Conservation (phyloP, 2,329 filamentous ascomycete genomes). For the Trichoderma hamatum region DNA sequence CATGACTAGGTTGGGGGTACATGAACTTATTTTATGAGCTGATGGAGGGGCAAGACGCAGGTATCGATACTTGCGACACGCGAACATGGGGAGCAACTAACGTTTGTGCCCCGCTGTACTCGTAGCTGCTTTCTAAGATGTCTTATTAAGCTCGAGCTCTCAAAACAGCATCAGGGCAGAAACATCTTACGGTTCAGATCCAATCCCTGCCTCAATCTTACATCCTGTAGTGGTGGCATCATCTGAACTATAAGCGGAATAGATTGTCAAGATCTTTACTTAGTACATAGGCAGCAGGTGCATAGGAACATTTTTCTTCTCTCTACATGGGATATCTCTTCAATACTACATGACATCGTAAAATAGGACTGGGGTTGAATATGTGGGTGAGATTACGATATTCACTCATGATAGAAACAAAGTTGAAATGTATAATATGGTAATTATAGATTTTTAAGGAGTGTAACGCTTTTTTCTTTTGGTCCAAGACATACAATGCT, state of each 20-base stretch:
- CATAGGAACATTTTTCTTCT: too few species aligned
- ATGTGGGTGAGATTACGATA: too few species aligned
- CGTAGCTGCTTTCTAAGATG: neutral
- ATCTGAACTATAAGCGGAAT: too few species aligned
- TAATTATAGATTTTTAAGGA: neutral
- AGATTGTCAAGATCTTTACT: too few species aligned
- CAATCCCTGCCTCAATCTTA: too few species aligned
- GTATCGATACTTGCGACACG: constrained; percentile 17
- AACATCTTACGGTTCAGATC: neutral
- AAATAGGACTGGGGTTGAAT: too few species aligned
- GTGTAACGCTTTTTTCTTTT: constrained; percentile 1
- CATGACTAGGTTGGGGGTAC: constrained; percentile 33
- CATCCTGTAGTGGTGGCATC: too few species aligned
- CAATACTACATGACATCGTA: too few species aligned
- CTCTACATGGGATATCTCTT: too few species aligned
- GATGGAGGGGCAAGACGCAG: neutral
- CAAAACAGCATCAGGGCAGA: neutral
- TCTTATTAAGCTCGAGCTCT: neutral
- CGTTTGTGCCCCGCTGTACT: neutral
- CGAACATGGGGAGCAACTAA: neutral
- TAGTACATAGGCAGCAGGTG: too few species aligned
- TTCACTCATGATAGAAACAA: neutral
- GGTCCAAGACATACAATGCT: constrained; percentile 13
- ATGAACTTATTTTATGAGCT: neutral
- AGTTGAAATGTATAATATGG: neutral